Evolutionary conservation across 192 early-diverging fungal species (phyloP), one percentile per base, ranked within the genome.

Genomic region (Haplosporangium gracile): DNA sequence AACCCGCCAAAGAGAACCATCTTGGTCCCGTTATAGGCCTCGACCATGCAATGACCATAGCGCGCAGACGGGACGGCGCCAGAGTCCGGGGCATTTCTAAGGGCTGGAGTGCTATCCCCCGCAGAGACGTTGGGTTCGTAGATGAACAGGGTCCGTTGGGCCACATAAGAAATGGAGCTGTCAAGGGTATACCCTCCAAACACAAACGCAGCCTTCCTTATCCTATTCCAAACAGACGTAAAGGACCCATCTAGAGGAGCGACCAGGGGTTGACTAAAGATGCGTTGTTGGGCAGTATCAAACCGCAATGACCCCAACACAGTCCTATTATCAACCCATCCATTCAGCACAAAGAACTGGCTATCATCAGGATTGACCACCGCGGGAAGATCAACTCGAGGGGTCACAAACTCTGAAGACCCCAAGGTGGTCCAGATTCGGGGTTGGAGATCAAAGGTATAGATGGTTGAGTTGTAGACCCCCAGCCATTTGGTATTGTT

Each of bases 1-100:
- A 76, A 63, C n/a, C 76, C 76, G 0, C 76, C 76, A 51, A 77
- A 77, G 45, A 70, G 68, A 1, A 77, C 26, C 65, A 70, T 49
- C 55, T 77, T 68, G 32, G 63, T 32, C 13, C 76, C 76, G 10
- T 57, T 57, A 26, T 42, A 45, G 4, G 68, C 42, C 9, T 65
- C 24, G 63, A 77, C 76, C 22, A 77, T 39, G n/a, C 76, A 77
- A 8, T 42, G 40, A 2, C 40, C 26, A n/a, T 8, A 49, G 9
- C 68, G 76, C 34, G 76, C 39, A 45, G 39, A 9, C 4, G 76
- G 76, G 45, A 69, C 36, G 45, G 20, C 29, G 3, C 68, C 76
- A n/a, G 34, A 65, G 42, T 51, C 72, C 10, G 36, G 60, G 10
- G 60, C 60, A 4, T 24, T 26, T 29, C 26, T 32, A 8, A 65